These are phyloP conservation scores for Lippia alba DNA, from an alignment of 305 asterid species.

Conservation along the genomic window DNA sequence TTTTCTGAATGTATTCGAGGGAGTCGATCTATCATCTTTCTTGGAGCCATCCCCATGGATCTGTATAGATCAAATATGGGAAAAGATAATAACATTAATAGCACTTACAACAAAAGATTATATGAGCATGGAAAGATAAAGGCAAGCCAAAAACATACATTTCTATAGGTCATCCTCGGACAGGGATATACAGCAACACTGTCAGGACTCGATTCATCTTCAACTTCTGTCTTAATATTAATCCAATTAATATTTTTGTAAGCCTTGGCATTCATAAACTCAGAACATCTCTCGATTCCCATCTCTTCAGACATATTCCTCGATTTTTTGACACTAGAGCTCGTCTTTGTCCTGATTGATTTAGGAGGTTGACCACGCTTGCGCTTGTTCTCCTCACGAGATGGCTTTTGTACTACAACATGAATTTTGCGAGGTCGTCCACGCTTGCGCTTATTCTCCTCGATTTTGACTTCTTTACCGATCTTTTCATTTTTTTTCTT, in stretches of 20 bases:
- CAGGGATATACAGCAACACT: slow-evolving; percentile 39
- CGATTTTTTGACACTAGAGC: background rate
- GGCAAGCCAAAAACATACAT: slow-evolving; percentile 25
- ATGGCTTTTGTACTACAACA: too few relatives aligned
- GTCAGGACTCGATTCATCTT: slow-evolving; percentile 29
- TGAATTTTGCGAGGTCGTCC: too few relatives aligned
- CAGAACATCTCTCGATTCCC: background rate
- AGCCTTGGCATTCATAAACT: background rate
- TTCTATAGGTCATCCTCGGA: slow-evolving; percentile 9
- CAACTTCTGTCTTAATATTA: background rate
- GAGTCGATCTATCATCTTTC: slow-evolving; percentile 6
- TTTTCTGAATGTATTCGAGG: slow-evolving; percentile 36
- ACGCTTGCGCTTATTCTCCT: too few relatives aligned
- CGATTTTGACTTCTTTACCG: too few relatives aligned
- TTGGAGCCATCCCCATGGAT: slow-evolving; percentile 1
- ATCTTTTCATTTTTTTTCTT: too few relatives aligned
- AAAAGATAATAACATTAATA: background rate
- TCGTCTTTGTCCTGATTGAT: too few relatives aligned
- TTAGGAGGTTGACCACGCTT: too few relatives aligned
- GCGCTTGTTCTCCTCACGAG: too few relatives aligned
- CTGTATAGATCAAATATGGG: slow-evolving; percentile 30
- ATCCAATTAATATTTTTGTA: background rate
- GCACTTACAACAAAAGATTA: slow-evolving; percentile 8
- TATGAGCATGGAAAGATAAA: background rate
- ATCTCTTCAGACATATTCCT: background rate